Evolutionary conservation across 768 basidiomycete species (phyloP).

Genomic region (Tricholoma terreum): DNA sequence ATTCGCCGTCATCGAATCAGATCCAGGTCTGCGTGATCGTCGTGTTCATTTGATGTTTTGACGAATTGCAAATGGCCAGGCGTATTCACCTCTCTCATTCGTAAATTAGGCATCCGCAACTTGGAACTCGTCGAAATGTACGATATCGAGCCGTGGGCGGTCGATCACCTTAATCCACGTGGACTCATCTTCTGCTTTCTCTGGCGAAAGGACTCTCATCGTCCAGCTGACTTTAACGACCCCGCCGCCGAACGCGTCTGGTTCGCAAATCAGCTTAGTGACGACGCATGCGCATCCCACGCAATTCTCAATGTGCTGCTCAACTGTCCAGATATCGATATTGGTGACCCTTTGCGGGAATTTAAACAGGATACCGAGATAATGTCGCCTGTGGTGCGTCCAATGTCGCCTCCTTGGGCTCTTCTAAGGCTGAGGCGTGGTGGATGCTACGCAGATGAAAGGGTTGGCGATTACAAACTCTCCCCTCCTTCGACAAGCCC

Average conservation of each 20-base stretch:
- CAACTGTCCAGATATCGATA: conserved; percentile 50
- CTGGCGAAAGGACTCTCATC: conserved; percentile 49
- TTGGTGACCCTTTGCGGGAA: conserved; percentile 41
- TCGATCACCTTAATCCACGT: conserved; percentile 55
- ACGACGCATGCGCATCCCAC: conserved; percentile 63
- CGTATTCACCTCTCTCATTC: conserved; percentile 57
- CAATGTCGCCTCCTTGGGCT: conserved; percentile 1
- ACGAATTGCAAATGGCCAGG: conserved; percentile 27
- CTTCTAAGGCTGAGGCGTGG: neutral
- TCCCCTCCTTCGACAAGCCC: conserved; percentile 49
- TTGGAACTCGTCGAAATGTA: conserved; percentile 59
- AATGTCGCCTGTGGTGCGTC: conserved; percentile 57
- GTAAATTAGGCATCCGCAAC: conserved; percentile 48
- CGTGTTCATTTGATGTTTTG: neutral
- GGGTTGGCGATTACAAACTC: conserved; percentile 60
- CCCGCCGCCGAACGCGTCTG: conserved; percentile 55
- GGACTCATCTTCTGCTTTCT: conserved; percentile 65
- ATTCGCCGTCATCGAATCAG: conserved; percentile 60
- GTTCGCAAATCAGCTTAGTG: conserved; percentile 68
- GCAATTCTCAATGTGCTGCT: conserved; percentile 59
- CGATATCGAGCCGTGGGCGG: conserved; percentile 61
- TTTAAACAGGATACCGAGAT: conserved; percentile 50
- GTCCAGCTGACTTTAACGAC: conserved; percentile 46
- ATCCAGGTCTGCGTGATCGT: conserved; percentile 35
- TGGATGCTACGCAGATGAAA: conserved; percentile 45